phyloP scores from a whole-genome alignment of 2,329 filamentous ascomycete species.

The Botrytis sinoallii region DNA sequence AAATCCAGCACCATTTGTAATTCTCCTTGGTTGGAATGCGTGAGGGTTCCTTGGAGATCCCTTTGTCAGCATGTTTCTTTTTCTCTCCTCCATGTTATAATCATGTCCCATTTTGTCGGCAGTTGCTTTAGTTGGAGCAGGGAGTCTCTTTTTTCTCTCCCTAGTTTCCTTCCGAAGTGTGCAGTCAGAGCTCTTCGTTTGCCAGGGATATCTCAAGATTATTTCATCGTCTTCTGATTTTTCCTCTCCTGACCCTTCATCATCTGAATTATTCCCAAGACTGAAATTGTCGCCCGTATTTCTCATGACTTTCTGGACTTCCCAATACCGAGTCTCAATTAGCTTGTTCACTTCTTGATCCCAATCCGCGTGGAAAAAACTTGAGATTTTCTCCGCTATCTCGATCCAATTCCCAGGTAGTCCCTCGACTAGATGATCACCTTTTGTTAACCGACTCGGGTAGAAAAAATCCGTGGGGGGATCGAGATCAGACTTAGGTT shows the following conservation, averaged over 20 bases:
- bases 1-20: not conserved
- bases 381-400: not conserved
- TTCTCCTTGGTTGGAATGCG: not conserved
- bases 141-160: not conserved
- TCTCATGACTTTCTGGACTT: not conserved
- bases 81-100: not conserved
- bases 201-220: not conserved
- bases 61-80: not conserved
- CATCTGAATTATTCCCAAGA: not conserved
- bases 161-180: not conserved
- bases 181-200: not conserved
- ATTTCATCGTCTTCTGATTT: not conserved
- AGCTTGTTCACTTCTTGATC: not conserved
- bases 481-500: not conserved
- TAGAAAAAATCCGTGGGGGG: not conserved
- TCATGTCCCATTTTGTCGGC: not conserved
- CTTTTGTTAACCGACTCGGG: not conserved
- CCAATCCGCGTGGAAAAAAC: not conserved
- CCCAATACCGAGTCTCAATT: not conserved
- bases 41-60: not conserved
- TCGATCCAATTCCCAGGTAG: not conserved
- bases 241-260: not conserved
- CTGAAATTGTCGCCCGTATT: not conserved
- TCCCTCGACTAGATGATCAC: not conserved
- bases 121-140: not conserved